Base-by-base conservation (phyloP, 176 grass and related monocot species). In the Themeda triandra region DNA sequence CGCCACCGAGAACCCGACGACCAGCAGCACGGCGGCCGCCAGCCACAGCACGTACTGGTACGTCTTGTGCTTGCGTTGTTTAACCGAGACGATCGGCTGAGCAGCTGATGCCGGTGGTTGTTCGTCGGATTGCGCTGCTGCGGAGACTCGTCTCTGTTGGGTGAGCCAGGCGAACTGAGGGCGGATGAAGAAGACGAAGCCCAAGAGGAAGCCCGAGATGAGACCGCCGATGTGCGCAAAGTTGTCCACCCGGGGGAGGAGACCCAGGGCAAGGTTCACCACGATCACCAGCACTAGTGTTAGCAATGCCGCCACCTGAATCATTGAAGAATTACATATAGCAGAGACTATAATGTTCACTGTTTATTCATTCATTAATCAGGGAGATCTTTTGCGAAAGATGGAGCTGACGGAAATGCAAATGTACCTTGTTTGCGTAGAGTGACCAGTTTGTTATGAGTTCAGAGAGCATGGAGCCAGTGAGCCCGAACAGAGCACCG, bases 171-270 rank as follows among this genome's bases (percentile, higher is more conserved):
- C 93, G 65, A 85, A 93, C 15, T 98, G 96, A 6, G 96, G 96
- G 1, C 91, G 85, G 68, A 98, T 80, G 13, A 98, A 89, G 40
- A 94, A 42, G 73, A 95, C 89, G 72, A 98, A 98, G 39, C 96
- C 96, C 13, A 98, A 89, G 75, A 95, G 76, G 83, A 98, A 95
- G 49, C 96, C 96, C 3, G 96, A 98, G 56, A 92, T 33, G 73
- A 98, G 91, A 25, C 93, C 96, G 70, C 96, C 96, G 40, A 98
- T 86, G 88, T 98, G 96, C 37, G 96, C 96, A 70, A 98, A 98
- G 72, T 98, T 98, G 77, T 98, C 96, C 14, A 98, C 93, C 18
- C 86, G 76, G 0, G 96, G 96, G 19, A 98, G 91, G 28, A 98
- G 23, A 6, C 96, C 96, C 35, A 98, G 84, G 64, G 83, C 96